Evolutionary conservation across 1,284 basidiomycete genomes (phyloP), one percentile per base, ranked within the genome.

Genomic region (Phaffia rhodozyma): DNA sequence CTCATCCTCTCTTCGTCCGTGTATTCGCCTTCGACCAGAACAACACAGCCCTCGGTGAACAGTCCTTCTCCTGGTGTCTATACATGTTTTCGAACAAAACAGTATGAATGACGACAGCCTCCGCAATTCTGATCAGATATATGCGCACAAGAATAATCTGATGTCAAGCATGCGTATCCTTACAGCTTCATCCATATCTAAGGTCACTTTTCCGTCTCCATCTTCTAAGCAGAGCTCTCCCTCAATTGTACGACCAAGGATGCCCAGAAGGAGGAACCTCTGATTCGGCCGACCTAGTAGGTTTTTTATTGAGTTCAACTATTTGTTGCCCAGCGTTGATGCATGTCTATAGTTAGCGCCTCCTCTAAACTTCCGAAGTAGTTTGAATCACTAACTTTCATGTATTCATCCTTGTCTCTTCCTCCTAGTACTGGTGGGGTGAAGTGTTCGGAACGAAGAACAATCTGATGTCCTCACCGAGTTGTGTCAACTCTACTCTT

Each of bases 301-400:
- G 72, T 99, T 94, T 74, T 97, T 96, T 5, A 91, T 98, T 2
- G 94, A 94, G 68, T 87, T 92, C 27, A 99, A 79, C 90, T 94
- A 68, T 3, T n/a, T 5, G 43, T 61, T 18, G 62, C 60, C 23
- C 52, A 16, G 7, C 38, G 16, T 43, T 2, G 38, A 43, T 11
- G 9, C 13, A 58, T 62, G 63, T 60, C 66, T 60, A 59, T 38
- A 21, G 60, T 60, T 29, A 56, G 34, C 66, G 50, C 61, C 66
- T 62, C 55, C 9, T 4, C 7, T 23, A 4, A 6, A 21, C 55
- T n/a, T 49, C 27, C 47, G 13, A 43, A 16, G 2, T 7, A 30
- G 11, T 20, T 21, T 49, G 29, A 20, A 20, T 60, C 49, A 70
- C 83, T 67, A 70, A 89, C 89, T 68, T 91, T 94, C 57, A 96